Evolutionary conservation across 371 early-diverging fungal genomes (phyloP).

Genomic region (Saksenaea oblongispora): DNA sequence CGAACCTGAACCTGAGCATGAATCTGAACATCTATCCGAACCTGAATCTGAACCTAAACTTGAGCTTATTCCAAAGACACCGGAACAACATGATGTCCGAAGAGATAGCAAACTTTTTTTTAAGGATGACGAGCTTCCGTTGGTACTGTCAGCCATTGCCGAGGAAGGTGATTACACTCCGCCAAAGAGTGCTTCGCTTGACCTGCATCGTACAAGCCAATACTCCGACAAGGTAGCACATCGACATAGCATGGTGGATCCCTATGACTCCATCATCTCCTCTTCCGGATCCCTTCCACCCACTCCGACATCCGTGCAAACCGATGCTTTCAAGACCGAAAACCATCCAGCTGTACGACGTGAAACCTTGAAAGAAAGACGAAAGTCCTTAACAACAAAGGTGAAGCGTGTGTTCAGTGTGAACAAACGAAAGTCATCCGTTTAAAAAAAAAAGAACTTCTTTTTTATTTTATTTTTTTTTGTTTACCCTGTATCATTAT

Average conservation of each 20-base stretch:
- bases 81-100: not conserved
- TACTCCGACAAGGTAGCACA: slow-evolving; percentile 1
- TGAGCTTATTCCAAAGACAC: no score
- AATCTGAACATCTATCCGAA: no score
- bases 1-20: no score
- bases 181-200: slow-evolving; percentile 4
- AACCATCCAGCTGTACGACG: slow-evolving; percentile 68
- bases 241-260: slow-evolving; percentile 3
- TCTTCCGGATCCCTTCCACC: slow-evolving; percentile 2
- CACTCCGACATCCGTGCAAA: slow-evolving; percentile 1
- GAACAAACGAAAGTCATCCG: not conserved
- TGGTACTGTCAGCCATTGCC: not conserved
- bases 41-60: no score
- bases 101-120: not conserved
- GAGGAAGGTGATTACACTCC: not conserved
- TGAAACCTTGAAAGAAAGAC: slow-evolving; percentile 73
- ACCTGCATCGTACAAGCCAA: not conserved
- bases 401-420: not conserved
- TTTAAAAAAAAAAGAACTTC: not conserved
- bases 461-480: no score
- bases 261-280: not conserved
- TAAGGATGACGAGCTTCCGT: not conserved
- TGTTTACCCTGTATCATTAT: not conserved
- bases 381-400: not conserved
- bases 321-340: slow-evolving; percentile 72